Evolutionary conservation across 257 asterid genomes (phyloP), one percentile per base, ranked within the genome.

Genomic region (Lavandula angustifolia): DNA sequence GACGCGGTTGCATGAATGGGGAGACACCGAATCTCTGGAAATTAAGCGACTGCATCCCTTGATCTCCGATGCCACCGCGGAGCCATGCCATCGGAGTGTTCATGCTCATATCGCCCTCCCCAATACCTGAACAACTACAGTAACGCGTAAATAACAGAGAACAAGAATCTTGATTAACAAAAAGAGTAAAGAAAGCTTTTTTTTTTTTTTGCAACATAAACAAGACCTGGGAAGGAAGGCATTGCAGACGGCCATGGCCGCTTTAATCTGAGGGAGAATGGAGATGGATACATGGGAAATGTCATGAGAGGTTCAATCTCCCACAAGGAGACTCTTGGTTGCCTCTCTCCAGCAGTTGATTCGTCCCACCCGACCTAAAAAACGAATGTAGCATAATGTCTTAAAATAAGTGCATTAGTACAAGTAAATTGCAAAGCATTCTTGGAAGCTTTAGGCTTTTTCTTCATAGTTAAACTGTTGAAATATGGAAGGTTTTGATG

Each of bases 341-440:
- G 98, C 76, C 94, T 86, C 76, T 91, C 98, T 60, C 96, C 95
- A 29, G 98, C 95, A 69, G 96, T 88, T 78, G 96, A 91, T 74
- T 91, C 98, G 76, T 91, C 98, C 98, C 98, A 87, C 46, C 98
- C 98, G 53, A 91, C 98, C 98, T 91, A 80, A 78, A 77, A n/a
- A 49, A 62, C 41, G 50, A 64, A 29, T 18, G 57, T 10, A 63
- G 47, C 65, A 51, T 14, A 54, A 33, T 62, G 38, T 13, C 44
- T 55, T 66, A 58, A 10, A 13, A 43, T 34, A 31, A 37, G 27
- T 22, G 27, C 27, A 22, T 22, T 22, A 22, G 27, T 22, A 41
- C 6, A 12, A 48, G n/a, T 12, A 33, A 40, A 50, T 40, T 29
- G 31, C 16, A 41, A 51, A 53, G 52, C 34, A 46, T 62, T 17